These are phyloP conservation scores for Rhodosporidiobolus odoratus DNA, from an alignment of 768 basidiomycete species.

Conservation along the genomic window DNA sequence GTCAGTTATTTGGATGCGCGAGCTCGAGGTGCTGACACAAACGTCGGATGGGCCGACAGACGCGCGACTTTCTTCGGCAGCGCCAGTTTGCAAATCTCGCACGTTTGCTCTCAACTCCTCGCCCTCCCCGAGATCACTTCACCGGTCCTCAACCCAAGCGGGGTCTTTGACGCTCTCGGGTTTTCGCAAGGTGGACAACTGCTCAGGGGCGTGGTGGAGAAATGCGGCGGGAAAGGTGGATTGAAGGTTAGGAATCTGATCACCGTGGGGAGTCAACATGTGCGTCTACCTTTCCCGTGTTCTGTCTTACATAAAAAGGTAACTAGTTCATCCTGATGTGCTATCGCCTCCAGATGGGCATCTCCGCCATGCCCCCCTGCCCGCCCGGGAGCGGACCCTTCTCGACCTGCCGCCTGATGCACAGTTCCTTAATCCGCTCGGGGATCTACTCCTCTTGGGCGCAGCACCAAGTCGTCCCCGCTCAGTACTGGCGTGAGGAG, in stretches of 20 bases:
- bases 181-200: conserved; percentile 51
- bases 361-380: conserved; percentile 48
- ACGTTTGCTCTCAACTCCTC: conserved; percentile 44
- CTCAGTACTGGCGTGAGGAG: conserved; percentile 50
- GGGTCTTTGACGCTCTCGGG: conserved; percentile 49
- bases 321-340: background rate
- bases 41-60: conserved; percentile 7
- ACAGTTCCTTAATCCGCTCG: conserved; percentile 35
- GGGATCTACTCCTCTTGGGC: conserved; percentile 39
- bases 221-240: conserved; percentile 37
- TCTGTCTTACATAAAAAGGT: background rate
- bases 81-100: conserved; percentile 43
- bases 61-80: conserved; percentile 46
- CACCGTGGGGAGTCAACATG: conserved; percentile 45
- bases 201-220: conserved; percentile 47
- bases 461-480: conserved; percentile 42
- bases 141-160: conserved; percentile 37
- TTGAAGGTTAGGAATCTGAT: conserved; percentile 47
- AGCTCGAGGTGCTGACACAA: too few relatives aligned
- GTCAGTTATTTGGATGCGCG: too few relatives aligned
- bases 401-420: conserved; percentile 35
- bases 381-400: conserved; percentile 39
- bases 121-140: conserved; percentile 43
- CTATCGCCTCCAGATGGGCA: conserved; percentile 49
- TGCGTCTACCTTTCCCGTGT: background rate